Evolutionary conservation across 768 basidiomycete genomes (phyloP).

Genomic region (Dioszegia aurantiaca): DNA sequence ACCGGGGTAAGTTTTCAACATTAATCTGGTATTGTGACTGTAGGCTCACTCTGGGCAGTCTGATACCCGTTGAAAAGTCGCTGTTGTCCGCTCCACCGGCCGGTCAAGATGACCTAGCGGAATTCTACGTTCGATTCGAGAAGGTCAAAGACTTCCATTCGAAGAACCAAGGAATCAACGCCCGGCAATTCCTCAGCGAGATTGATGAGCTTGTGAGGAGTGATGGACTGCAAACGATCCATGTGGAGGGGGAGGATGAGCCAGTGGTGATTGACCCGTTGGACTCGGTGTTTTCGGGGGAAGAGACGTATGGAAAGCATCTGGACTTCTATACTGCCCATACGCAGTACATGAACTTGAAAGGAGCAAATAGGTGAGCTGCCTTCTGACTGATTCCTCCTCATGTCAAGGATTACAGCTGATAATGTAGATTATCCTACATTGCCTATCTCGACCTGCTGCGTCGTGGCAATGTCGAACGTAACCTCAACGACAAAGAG

Average conservation of each 20-base stretch:
- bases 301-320: conserved; percentile 92
- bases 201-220: conserved; percentile 63
- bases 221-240: conserved; percentile 61
- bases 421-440: conserved; percentile 66
- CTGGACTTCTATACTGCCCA: conserved; percentile 89
- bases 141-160: conserved; percentile 95
- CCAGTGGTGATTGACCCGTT: conserved; percentile 67
- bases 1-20: conserved; percentile 54
- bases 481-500: conserved; percentile 44
- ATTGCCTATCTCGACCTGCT: conserved; percentile 88
- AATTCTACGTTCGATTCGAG: conserved; percentile 93
- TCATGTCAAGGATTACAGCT: neutral
- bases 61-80: conserved; percentile 44
- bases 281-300: conserved; percentile 78
- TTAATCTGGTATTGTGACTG: neutral
- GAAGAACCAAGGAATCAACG: conserved; percentile 86
- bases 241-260: conserved; percentile 61
- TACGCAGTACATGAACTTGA: conserved; percentile 82
- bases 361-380: conserved; percentile 58
- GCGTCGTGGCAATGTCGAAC: conserved; percentile 62
- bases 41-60: conserved; percentile 51
- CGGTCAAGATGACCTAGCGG: conserved; percentile 63
- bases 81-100: conserved; percentile 46
- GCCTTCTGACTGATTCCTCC: conserved; percentile 6
- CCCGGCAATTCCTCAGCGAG: conserved; percentile 69